phyloP scores from a whole-genome alignment of 2,329 filamentous ascomycete species.

The Phoma sp. region DNA sequence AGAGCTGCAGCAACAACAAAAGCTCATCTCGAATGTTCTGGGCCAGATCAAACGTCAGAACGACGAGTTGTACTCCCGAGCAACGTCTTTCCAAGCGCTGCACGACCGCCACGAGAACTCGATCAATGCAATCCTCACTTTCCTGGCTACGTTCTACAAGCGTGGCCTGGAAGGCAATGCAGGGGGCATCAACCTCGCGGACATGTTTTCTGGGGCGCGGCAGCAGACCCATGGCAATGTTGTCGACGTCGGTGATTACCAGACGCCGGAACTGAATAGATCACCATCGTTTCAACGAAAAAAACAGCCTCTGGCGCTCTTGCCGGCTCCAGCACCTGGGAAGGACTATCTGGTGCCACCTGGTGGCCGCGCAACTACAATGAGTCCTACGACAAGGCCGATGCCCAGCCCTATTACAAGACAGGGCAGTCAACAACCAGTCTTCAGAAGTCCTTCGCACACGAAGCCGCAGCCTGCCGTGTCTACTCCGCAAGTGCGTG shows the following conservation, averaged over 20 bases:
- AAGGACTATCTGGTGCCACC: constrained; percentile 35
- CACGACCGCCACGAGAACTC: constrained; percentile 98
- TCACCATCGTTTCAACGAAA: constrained; percentile 46
- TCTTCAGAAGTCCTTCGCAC: constrained; percentile 33
- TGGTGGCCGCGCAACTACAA: constrained; percentile 38
- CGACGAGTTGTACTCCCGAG: constrained; percentile 85
- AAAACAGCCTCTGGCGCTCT: constrained; percentile 46
- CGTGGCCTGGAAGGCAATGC: constrained; percentile 87
- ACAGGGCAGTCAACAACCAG: constrained; percentile 27
- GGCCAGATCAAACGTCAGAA: constrained; percentile 83
- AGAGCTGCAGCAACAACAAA: constrained; percentile 84
- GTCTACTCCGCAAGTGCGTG: constrained; percentile 15
- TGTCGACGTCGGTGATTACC: constrained; percentile 66
- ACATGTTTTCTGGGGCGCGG: constrained; percentile 77
- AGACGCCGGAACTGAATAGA: constrained; percentile 43
- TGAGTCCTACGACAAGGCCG: constrained; percentile 39
- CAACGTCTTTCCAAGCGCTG: constrained; percentile 84
- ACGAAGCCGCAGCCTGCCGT: constrained; percentile 22
- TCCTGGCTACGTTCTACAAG: constrained; percentile 95
- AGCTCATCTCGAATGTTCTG: constrained; percentile 83
- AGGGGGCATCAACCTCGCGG: constrained; percentile 76
- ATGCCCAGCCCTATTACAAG: constrained; percentile 33
- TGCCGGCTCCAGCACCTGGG: constrained; percentile 40
- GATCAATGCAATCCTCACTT: constrained; percentile 97
- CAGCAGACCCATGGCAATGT: constrained; percentile 63